A percentile compares a stretch with the other conserved stretches of the same genome.
phyloP scores from a whole-genome alignment of 2,329 filamentous ascomycete species.

The Fonsecaea erecta region DNA sequence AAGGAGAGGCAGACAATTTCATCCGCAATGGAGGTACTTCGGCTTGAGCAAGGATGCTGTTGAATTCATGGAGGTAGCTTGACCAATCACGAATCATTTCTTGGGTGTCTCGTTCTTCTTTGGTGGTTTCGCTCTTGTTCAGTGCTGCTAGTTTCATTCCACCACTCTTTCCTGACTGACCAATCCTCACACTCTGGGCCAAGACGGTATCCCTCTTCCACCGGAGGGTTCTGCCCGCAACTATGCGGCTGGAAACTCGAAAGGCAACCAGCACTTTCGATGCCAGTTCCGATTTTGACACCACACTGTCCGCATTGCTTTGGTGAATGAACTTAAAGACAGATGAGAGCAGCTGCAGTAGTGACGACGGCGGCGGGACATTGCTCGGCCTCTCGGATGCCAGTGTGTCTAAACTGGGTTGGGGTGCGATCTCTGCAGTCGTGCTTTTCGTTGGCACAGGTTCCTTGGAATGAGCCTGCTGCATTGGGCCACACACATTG shows the following conservation, averaged over 20 bases:
- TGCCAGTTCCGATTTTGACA: constrained; percentile 19
- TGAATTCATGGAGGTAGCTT: constrained; percentile 73
- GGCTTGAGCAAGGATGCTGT: constrained; percentile 57
- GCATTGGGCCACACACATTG: constrained; percentile 29
- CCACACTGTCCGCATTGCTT: background rate
- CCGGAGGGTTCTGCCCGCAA: constrained; percentile 80
- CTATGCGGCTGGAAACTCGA: constrained; percentile 73
- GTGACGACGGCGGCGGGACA: constrained; percentile 82
- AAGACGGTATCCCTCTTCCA: constrained; percentile 91
- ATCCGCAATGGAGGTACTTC: constrained; percentile 45
- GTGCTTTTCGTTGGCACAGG: constrained; percentile 29
- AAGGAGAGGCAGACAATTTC: constrained; percentile 18
- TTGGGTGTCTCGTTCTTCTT: constrained; percentile 82
- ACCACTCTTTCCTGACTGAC: constrained; percentile 69
- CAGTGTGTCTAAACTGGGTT: background rate
- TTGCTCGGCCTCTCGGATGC: constrained; percentile 70
- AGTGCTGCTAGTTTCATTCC: constrained; percentile 91
- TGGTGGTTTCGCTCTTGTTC: constrained; percentile 78
- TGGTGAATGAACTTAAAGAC: constrained; percentile 58
- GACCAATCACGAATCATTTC: constrained; percentile 79
- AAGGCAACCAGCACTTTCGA: constrained; percentile 33
- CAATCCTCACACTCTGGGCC: constrained; percentile 85
- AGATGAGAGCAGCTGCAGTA: constrained; percentile 75
- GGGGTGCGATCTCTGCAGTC: constrained; percentile 26
- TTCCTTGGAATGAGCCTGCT: background rate